phyloP scores from a whole-genome alignment of 1,139 yeast genomes.

The Candida gigantensis region DNA sequence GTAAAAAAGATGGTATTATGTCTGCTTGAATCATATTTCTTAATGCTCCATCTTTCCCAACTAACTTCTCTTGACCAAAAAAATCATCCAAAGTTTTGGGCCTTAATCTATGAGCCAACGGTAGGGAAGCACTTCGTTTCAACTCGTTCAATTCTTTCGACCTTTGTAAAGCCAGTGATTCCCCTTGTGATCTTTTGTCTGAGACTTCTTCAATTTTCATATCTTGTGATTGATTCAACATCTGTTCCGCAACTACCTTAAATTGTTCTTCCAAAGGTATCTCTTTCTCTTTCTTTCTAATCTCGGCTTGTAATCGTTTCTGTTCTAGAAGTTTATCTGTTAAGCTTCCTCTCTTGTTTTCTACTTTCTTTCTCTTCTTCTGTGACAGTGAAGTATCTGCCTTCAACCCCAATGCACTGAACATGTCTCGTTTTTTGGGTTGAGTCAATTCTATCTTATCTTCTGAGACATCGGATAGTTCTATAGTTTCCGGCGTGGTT shows the following conservation, averaged over 20 bases:
- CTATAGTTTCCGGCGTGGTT: conserved; percentile 9
- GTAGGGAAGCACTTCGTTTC: conserved; percentile 54
- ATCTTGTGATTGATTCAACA: background rate
- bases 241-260: conserved; percentile 7
- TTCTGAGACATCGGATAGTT: conserved; percentile 4
- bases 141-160: conserved; percentile 27
- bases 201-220: conserved; percentile 2
- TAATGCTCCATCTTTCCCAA: conserved; percentile 73
- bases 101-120: conserved; percentile 82
- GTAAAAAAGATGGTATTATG: conserved; percentile 75
- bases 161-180: conserved; percentile 14
- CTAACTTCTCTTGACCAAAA: conserved; percentile 81
- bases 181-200: conserved; percentile 8
- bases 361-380: conserved; percentile 20
- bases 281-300: conserved; percentile 13
- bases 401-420: conserved; percentile 33
- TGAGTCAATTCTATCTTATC: conserved; percentile 9
- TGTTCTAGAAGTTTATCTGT: conserved; percentile 38
- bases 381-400: conserved; percentile 24
- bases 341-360: conserved; percentile 28
- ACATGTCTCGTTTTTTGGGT: conserved; percentile 21
- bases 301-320: conserved; percentile 22
- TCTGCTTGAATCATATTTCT: conserved; percentile 65
- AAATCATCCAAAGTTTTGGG: conserved; percentile 76
- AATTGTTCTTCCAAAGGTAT: conserved; percentile 11